A percentile compares a stretch with the other conserved stretches of the same genome.
phyloP scores from a whole-genome alignment of 2,329 filamentous ascomycete species.

The Fusarium gaditjirri region DNA sequence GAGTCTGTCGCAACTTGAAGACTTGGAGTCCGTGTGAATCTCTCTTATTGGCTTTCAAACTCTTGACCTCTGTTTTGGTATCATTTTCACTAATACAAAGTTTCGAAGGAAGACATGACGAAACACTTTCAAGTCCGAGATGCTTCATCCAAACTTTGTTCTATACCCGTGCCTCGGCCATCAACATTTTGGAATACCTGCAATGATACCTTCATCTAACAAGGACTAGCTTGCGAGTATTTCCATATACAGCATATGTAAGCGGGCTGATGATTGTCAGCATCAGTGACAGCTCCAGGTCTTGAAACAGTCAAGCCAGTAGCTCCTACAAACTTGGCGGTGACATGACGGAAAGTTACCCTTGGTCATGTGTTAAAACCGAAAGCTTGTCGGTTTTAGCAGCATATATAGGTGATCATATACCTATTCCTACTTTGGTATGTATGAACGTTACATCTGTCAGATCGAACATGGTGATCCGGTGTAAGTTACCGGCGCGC shows the following conservation, averaged over 20 bases:
- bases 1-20: neutral
- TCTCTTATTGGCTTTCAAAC: neutral
- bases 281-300: neutral
- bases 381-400: constrained; percentile 9
- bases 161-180: neutral
- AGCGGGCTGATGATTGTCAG: neutral
- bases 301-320: neutral
- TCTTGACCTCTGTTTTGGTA: neutral
- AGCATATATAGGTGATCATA: neutral
- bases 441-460: constrained; percentile 15
- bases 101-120: neutral
- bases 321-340: neutral
- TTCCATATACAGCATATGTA: neutral
- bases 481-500: constrained; percentile 15
- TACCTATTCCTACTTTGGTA: constrained; percentile 10
- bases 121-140: neutral
- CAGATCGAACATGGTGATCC: constrained; percentile 12
- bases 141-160: neutral
- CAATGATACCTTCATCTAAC: neutral
- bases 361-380: neutral
- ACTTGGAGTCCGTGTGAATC: neutral
- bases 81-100: neutral
- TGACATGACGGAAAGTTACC: neutral
- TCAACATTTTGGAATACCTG: neutral
- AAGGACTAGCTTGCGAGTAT: constrained; percentile 4